Evolutionary conservation across 352 stramenopile genomes (phyloP).

Genomic region (Globisporangium recalcitrans): DNA sequence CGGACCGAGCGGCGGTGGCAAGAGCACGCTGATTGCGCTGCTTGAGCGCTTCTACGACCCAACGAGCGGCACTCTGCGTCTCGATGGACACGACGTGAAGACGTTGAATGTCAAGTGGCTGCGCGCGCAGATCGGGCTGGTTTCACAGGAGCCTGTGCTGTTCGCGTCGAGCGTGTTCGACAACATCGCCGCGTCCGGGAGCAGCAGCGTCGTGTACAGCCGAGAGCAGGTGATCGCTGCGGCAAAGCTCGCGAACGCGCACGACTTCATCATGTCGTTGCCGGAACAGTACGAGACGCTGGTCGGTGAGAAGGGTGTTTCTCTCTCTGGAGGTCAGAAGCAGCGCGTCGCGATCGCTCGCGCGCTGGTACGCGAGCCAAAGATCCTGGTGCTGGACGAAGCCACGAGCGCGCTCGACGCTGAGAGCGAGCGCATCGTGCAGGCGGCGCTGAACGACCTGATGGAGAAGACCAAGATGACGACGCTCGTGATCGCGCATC

Average conservation of each 20-base stretch:
- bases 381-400: constrained; percentile 59
- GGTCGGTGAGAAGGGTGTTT: constrained; percentile 33
- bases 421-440: constrained; percentile 58
- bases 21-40: constrained; percentile 8
- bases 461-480: background rate
- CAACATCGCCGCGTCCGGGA: background rate
- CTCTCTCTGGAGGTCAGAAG: constrained; percentile 34
- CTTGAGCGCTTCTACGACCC: constrained; percentile 14
- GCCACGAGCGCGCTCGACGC: constrained; percentile 1
- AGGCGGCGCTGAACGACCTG: constrained; percentile 51
- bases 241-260: constrained; percentile 35
- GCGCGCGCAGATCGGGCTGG: background rate
- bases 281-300: constrained; percentile 81
- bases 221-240: constrained; percentile 11
- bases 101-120: background rate
- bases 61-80: background rate
- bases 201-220: background rate
- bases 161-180: background rate
- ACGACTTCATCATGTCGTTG: constrained; percentile 72
- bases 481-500: constrained; percentile 89
- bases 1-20: constrained; percentile 5
- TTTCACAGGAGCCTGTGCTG: background rate
- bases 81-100: background rate
- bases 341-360: constrained; percentile 32
- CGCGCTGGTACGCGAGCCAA: constrained; percentile 68